Evolutionary conservation across 805 yeast species (phyloP), one percentile per base, ranked within the genome.

Genomic region (Yarrowia sp.): DNA sequence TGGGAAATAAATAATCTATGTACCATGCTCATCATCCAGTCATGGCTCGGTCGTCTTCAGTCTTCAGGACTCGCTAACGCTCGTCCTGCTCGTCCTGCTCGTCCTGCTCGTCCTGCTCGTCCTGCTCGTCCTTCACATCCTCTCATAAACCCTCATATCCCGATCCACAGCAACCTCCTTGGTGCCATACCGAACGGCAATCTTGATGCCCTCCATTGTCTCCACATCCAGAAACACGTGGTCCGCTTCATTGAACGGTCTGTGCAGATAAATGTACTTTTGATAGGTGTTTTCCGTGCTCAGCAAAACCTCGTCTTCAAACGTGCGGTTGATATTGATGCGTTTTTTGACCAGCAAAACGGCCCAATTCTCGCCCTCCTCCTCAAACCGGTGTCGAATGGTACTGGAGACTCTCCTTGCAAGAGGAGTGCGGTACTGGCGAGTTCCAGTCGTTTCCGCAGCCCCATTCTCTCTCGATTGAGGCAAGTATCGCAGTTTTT

Each of bases 181-280:
- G 16, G 63, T 43, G 1, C 63, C 63, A 41, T 24, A 43, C 40
- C 21, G 30, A 5, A 58, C 63, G 1, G 51, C 28, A 5, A 58
- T 30, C n/a, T 22, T 41, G 4, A 58, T 32, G 5, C 63, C 63
- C 17, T 41, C 24, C 63, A 58, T 58, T 1, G 16, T 41, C 51
- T 58, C 63, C 14, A 58, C 24, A 22, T 58, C 26, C 32, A 58
- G 32, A 30, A 58, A 43, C 63, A 58, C 63, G n/a, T 41, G 63
- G 28, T 58, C 63, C 19, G 32, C 22, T n/a, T 58, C 63, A 10
- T 58, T 51, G 22, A 41, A 58, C 12, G 63, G 63, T 21, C 63
- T 26, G 22, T 58, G 63, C 41, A 58, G 17, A 11, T 58, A 58
- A 41, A 58, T 58, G 30, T 30, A 58, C 63, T 41, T 58, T 16